Conservation (phyloP, 228 moss, liverwort and hornwort genomes). For the Sphagnum magellanicum region DNA sequence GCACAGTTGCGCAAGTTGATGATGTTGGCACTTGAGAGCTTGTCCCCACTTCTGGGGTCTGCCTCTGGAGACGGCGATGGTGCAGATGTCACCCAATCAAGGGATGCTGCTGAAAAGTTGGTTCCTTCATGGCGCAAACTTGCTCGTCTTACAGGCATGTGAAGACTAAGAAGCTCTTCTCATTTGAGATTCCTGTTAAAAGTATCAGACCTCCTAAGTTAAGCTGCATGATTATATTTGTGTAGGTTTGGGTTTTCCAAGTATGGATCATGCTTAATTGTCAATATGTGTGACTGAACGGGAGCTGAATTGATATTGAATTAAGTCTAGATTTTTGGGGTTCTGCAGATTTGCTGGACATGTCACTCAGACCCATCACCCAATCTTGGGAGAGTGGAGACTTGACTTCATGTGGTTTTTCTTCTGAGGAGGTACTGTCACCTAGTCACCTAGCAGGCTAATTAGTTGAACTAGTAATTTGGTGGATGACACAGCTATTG, state of each 20-base stretch:
- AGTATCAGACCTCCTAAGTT: too few relatives aligned
- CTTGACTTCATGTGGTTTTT: constrained; percentile 44
- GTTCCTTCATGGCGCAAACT: constrained; percentile 45
- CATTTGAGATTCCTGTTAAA: too few relatives aligned
- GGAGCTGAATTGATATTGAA: too few relatives aligned
- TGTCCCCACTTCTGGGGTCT: constrained; percentile 25
- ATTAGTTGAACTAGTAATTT: too few relatives aligned
- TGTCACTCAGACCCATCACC: constrained; percentile 57
- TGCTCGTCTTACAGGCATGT: constrained; percentile 44
- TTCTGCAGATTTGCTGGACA: constrained; percentile 51
- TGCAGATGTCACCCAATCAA: constrained; percentile 17
- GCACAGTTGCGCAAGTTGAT: constrained; percentile 51
- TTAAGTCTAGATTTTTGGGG: too few relatives aligned
- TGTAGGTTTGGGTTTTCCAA: too few relatives aligned
- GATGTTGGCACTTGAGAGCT: constrained; percentile 25
- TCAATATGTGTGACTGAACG: too few relatives aligned
- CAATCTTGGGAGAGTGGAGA: constrained; percentile 66
- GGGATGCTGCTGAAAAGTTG: constrained; percentile 5
- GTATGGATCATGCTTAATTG: too few relatives aligned
- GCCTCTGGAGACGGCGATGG: constrained; percentile 16
- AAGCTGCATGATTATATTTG: too few relatives aligned
- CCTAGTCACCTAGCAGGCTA: too few relatives aligned
- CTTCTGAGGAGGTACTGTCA: constrained; percentile 34
- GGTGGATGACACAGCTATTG: too few relatives aligned
- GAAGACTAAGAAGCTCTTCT: not conserved